phyloP scores from a whole-genome alignment of 177 flowering plant genomes.

The Vitis hybrid region DNA sequence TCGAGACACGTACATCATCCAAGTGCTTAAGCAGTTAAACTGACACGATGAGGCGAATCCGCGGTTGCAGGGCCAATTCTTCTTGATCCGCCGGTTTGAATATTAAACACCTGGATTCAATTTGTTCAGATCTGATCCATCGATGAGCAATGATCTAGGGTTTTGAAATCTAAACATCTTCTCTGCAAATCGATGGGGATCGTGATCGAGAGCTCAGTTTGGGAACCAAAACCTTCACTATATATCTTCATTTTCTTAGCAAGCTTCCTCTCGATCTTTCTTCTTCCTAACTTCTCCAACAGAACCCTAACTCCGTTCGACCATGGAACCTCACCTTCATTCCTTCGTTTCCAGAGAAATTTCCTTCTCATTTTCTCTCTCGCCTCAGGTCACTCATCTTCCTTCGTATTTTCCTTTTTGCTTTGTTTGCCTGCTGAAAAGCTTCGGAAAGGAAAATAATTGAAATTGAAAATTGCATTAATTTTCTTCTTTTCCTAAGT shows the following conservation, averaged over 20 bases:
- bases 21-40: no score
- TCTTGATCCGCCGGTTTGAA: no score
- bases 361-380: conserved; percentile 64
- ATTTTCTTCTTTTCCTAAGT: background rate
- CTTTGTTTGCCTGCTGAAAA: background rate
- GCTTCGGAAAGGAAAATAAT: background rate
- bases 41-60: no score
- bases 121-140: no score
- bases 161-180: conserved; percentile 3
- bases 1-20: no score
- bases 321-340: conserved; percentile 38
- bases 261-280: conserved; percentile 52
- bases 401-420: background rate
- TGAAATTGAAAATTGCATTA: background rate
- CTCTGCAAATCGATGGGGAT: conserved; percentile 56
- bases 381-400: conserved; percentile 55
- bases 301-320: conserved; percentile 35
- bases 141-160: background rate
- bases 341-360: conserved; percentile 56
- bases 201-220: conserved; percentile 61
- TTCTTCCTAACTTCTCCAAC: conserved; percentile 44
- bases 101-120: no score
- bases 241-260: conserved; percentile 54
- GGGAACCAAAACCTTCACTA: conserved; percentile 60
- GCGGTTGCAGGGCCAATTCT: no score